Evolutionary conservation across 2,329 filamentous ascomycete species (phyloP).

Genomic region (Penicillium hordei): DNA sequence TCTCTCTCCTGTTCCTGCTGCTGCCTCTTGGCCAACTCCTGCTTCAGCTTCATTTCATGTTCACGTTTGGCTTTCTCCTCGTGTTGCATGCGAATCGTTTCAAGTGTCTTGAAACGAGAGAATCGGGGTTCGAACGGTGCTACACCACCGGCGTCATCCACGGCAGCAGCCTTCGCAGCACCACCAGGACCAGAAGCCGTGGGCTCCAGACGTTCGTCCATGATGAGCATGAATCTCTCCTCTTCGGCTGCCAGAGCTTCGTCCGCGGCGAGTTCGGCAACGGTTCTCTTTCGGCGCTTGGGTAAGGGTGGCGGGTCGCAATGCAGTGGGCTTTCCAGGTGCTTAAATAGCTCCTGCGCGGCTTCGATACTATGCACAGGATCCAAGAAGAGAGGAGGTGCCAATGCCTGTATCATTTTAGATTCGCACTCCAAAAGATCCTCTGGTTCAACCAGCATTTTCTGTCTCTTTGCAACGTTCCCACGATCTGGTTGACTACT

Average conservation of each 20-base stretch:
- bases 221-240: constrained; percentile 87
- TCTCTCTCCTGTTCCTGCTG: constrained; percentile 51
- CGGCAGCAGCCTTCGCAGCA: constrained; percentile 62
- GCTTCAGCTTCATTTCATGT: constrained; percentile 48
- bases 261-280: constrained; percentile 91
- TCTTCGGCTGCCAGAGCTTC: constrained; percentile 86
- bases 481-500: constrained; percentile 59
- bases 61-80: constrained; percentile 63
- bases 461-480: constrained; percentile 64
- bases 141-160: constrained; percentile 69
- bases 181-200: constrained; percentile 58
- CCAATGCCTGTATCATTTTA: constrained; percentile 70
- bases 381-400: constrained; percentile 73
- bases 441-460: constrained; percentile 74
- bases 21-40: constrained; percentile 51
- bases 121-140: constrained; percentile 82
- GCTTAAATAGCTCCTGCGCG: constrained; percentile 68
- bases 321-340: constrained; percentile 74
- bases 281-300: constrained; percentile 87
- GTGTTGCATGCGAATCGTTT: constrained; percentile 76
- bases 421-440: constrained; percentile 75
- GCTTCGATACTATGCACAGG: constrained; percentile 69
- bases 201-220: constrained; percentile 77
- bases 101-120: constrained; percentile 87
- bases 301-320: constrained; percentile 73